A percentile compares a stretch with the other conserved stretches of the same genome.
Conservation (phyloP, 108 stramenopile genomes). For the Stephanodiscus minutulus region DNA sequence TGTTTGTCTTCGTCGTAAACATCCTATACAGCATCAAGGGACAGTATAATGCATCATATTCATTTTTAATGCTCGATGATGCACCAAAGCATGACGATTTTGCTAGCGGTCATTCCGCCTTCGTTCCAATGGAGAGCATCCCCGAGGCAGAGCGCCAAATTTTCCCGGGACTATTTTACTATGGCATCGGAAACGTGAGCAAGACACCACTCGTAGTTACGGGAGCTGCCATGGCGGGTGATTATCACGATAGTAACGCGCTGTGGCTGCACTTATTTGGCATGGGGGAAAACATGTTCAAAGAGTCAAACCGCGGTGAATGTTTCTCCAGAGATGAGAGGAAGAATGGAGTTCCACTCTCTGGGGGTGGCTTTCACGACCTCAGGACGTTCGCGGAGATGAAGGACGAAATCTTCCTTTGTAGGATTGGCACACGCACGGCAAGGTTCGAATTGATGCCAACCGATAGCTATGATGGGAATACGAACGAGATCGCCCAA, state of each 20-base stretch:
- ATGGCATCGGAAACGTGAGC: neutral
- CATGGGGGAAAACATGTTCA: neutral
- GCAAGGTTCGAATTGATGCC: conserved; percentile 3
- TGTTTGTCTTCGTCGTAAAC: too few relatives aligned
- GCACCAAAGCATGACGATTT: neutral
- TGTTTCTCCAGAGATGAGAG: neutral
- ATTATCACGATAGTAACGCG: neutral
- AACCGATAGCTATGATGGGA: neutral
- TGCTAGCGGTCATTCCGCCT: too few relatives aligned
- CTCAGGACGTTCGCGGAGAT: neutral
- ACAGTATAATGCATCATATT: too few relatives aligned
- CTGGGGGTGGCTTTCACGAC: neutral
- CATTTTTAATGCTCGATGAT: neutral
- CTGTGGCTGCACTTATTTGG: neutral
- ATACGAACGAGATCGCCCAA: neutral
- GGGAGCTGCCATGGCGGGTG: neutral
- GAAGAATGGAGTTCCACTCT: neutral
- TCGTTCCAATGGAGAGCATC: too few relatives aligned
- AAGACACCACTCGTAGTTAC: neutral
- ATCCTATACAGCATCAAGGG: too few relatives aligned
- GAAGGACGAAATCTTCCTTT: neutral
- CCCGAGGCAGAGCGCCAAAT: neutral
- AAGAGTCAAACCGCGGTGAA: neutral
- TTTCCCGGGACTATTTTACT: neutral
- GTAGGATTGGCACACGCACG: neutral